Evolutionary conservation across 805 yeast species (phyloP).

Genomic region (Isabelozyma heimii): DNA sequence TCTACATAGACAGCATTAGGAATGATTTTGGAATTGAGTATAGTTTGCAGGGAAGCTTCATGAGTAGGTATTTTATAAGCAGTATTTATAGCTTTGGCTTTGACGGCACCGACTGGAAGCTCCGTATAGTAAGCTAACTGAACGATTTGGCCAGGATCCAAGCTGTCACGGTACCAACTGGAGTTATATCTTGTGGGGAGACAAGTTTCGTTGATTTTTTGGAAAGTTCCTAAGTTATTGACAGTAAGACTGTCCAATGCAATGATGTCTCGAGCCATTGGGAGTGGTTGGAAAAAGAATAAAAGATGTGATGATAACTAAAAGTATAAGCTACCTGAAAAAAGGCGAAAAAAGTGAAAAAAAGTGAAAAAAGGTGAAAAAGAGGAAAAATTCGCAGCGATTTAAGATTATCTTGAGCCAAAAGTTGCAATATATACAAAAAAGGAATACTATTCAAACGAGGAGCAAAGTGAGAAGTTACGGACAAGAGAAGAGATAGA

Average conservation of each 20-base stretch:
- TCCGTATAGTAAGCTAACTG: slow-evolving; percentile 68
- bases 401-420: too few species aligned
- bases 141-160: slow-evolving; percentile 48
- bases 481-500: too few species aligned
- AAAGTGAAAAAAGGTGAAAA: too few species aligned
- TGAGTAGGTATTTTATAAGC: slow-evolving; percentile 32
- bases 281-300: neutral
- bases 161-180: slow-evolving; percentile 49
- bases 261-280: slow-evolving; percentile 43
- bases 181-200: slow-evolving; percentile 54
- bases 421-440: too few species aligned
- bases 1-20: slow-evolving; percentile 64
- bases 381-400: too few species aligned
- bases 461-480: too few species aligned
- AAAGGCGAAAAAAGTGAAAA: too few species aligned
- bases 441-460: too few species aligned
- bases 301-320: too few species aligned
- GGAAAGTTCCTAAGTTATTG: slow-evolving; percentile 59
- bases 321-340: too few species aligned
- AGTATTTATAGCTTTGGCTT: slow-evolving; percentile 50
- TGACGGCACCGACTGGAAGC: slow-evolving; percentile 77
- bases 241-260: slow-evolving; percentile 57
- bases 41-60: slow-evolving; percentile 19
- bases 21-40: slow-evolving; percentile 20
- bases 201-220: slow-evolving; percentile 50